phyloP scores from a whole-genome alignment of 345 rosid genomes.

The Camelina sativa region DNA sequence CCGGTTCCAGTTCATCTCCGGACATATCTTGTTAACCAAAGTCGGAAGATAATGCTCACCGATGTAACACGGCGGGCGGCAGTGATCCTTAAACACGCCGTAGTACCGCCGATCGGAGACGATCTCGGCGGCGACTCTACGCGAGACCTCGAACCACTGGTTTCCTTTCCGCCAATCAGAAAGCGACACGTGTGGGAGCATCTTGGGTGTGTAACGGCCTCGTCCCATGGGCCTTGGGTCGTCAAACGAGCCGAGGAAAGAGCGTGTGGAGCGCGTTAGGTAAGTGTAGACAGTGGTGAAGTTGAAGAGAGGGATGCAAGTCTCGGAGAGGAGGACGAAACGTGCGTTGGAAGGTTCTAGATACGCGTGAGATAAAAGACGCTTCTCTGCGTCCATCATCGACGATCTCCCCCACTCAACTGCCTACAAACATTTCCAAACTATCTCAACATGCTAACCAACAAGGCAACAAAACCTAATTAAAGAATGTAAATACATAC shows the following conservation, averaged over 20 bases:
- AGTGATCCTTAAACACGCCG: constrained; percentile 36
- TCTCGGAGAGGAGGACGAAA: constrained; percentile 57
- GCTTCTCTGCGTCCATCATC: constrained; percentile 58
- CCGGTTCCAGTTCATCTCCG: constrained; percentile 48
- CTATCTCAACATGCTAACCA: background rate
- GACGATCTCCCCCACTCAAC: constrained; percentile 55
- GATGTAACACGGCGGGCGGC: constrained; percentile 55
- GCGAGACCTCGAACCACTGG: constrained; percentile 57
- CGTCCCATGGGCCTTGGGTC: constrained; percentile 52
- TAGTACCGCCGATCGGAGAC: constrained; percentile 51
- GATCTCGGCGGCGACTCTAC: constrained; percentile 45
- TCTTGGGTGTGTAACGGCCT: constrained; percentile 53
- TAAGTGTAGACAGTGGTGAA: constrained; percentile 51
- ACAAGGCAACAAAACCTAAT: background rate
- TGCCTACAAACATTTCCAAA: constrained; percentile 25
- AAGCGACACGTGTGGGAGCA: constrained; percentile 50
- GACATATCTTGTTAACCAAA: constrained; percentile 43
- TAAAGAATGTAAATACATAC: constrained; percentile 32
- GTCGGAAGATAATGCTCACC: constrained; percentile 60
- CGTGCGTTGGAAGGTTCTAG: constrained; percentile 49
- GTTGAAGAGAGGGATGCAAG: constrained; percentile 60
- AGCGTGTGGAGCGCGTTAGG: constrained; percentile 47
- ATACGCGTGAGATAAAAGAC: constrained; percentile 54
- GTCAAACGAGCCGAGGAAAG: constrained; percentile 51
- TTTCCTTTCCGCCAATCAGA: constrained; percentile 55